A percentile compares a stretch with the other conserved stretches of the same genome.
phyloP scores from a whole-genome alignment of 1,284 basidiomycete genomes.

The Pseudozyma hubeiensis region DNA sequence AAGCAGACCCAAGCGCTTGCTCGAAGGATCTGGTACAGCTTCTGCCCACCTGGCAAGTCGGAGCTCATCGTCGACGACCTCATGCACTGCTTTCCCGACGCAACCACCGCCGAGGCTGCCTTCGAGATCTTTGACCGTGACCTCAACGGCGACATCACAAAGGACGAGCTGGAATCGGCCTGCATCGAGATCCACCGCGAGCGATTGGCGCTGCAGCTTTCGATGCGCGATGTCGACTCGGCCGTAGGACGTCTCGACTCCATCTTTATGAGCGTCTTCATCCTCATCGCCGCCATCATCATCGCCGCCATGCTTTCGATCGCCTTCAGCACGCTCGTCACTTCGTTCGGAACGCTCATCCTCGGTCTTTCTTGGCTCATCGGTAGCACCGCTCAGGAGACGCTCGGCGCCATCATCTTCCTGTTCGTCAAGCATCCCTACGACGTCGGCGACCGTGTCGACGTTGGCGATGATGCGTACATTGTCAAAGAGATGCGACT shows the following conservation, averaged over 20 bases:
- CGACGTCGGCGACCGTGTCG: slow-evolving; percentile 81
- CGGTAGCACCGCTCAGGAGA: slow-evolving; percentile 76
- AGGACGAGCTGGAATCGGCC: slow-evolving; percentile 82
- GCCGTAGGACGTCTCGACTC: slow-evolving; percentile 74
- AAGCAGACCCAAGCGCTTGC: slow-evolving; percentile 88
- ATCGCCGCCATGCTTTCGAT: slow-evolving; percentile 73
- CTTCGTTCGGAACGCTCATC: slow-evolving; percentile 82
- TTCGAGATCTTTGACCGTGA: slow-evolving; percentile 87
- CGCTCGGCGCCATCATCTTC: slow-evolving; percentile 83
- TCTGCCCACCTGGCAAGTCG: slow-evolving; percentile 72
- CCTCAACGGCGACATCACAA: slow-evolving; percentile 79
- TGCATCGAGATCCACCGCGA: slow-evolving; percentile 86
- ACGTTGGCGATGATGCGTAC: slow-evolving; percentile 73
- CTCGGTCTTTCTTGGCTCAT: slow-evolving; percentile 92
- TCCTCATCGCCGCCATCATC: slow-evolving; percentile 78
- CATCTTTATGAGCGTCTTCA: slow-evolving; percentile 71
- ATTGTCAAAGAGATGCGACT: slow-evolving; percentile 88
- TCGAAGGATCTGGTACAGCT: slow-evolving; percentile 87
- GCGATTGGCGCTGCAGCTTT: slow-evolving; percentile 83
- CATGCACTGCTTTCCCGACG: slow-evolving; percentile 76
- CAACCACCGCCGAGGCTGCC: slow-evolving; percentile 67
- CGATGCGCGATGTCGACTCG: slow-evolving; percentile 90
- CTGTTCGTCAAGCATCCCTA: slow-evolving; percentile 85
- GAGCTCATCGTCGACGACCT: slow-evolving; percentile 78
- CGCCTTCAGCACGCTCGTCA: slow-evolving; percentile 79